These are phyloP conservation scores for Hymenoscyphus albidus DNA, from an alignment of 2,329 filamentous ascomycete genomes.

Conservation along the genomic window DNA sequence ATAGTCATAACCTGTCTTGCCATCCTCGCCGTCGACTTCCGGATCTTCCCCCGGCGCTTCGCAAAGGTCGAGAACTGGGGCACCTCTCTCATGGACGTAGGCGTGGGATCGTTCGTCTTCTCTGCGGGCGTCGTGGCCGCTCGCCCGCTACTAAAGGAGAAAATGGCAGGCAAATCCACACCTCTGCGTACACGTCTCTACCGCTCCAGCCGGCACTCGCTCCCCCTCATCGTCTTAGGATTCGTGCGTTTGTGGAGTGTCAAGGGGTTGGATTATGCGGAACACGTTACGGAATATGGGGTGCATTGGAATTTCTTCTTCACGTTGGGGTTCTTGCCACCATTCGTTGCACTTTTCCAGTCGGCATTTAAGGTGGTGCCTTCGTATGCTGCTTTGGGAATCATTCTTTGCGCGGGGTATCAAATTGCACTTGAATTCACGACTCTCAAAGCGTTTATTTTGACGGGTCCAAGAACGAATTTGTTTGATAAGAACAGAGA, in stretches of 20 bases:
- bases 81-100: constrained; percentile 97
- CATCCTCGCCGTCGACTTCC: constrained; percentile 96
- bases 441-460: constrained; percentile 73
- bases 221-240: constrained; percentile 78
- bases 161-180: constrained; percentile 46
- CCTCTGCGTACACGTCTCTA: constrained; percentile 57
- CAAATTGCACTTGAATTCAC: constrained; percentile 74
- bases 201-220: constrained; percentile 69
- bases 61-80: constrained; percentile 99
- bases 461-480: constrained; percentile 74
- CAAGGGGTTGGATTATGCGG: constrained; percentile 92
- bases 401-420: constrained; percentile 66
- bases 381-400: constrained; percentile 71
- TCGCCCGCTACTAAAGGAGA: constrained; percentile 70
- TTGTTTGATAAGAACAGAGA: constrained; percentile 88
- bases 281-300: constrained; percentile 95
- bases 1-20: constrained; percentile 84
- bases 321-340: constrained; percentile 82
- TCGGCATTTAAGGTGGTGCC: constrained; percentile 65
- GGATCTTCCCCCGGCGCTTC: constrained; percentile 86
- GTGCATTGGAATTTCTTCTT: constrained; percentile 99
- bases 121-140: constrained; percentile 88
- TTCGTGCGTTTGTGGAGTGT: constrained; percentile 79
- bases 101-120: constrained; percentile 96
- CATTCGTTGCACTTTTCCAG: constrained; percentile 82